Percentiles rank a stretch among this genome's conserved stretches.
Conservation (phyloP, 495 filamentous ascomycete genomes). For the Lentithecium fluviatile region DNA sequence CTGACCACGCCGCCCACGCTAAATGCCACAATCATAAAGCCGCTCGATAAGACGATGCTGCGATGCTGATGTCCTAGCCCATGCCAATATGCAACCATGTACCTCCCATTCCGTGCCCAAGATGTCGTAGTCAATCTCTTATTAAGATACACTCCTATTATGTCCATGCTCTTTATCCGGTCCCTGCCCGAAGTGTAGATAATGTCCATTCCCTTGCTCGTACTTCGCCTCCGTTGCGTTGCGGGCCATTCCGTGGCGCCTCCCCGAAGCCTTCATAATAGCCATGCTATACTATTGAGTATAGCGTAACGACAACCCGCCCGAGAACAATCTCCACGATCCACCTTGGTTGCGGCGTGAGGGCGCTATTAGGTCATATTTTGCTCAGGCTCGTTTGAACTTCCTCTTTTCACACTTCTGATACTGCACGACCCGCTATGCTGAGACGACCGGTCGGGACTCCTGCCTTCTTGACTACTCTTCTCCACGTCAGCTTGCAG, state of each 20-base stretch:
- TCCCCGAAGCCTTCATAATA: conserved; percentile 8
- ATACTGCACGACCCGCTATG: conserved; percentile 26
- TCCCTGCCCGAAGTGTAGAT: not conserved
- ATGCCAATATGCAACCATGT: conserved; percentile 21
- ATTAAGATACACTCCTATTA: conserved; percentile 16
- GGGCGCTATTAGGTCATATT: conserved; percentile 1
- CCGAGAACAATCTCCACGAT: not conserved
- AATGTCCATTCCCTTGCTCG: conserved; percentile 25
- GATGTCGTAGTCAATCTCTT: conserved; percentile 2
- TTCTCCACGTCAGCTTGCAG: conserved; percentile 7
- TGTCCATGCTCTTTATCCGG: conserved; percentile 3
- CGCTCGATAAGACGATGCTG: conserved; percentile 24
- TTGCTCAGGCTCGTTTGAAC: conserved; percentile 11
- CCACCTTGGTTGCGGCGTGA: not conserved
- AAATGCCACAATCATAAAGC: conserved; percentile 37
- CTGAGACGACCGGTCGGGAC: conserved; percentile 30
- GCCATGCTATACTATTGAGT: conserved; percentile 8
- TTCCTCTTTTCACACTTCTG: conserved; percentile 24
- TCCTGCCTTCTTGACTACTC: conserved; percentile 21
- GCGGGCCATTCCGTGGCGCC: not conserved
- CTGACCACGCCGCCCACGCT: conserved; percentile 26
- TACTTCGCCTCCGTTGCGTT: not conserved
- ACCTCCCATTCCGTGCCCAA: conserved; percentile 9
- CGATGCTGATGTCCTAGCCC: conserved; percentile 7
- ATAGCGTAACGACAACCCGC: not conserved